Evolutionary conservation across 1,284 basidiomycete species (phyloP).

Genomic region (Cryptococcus deneoformans): DNA sequence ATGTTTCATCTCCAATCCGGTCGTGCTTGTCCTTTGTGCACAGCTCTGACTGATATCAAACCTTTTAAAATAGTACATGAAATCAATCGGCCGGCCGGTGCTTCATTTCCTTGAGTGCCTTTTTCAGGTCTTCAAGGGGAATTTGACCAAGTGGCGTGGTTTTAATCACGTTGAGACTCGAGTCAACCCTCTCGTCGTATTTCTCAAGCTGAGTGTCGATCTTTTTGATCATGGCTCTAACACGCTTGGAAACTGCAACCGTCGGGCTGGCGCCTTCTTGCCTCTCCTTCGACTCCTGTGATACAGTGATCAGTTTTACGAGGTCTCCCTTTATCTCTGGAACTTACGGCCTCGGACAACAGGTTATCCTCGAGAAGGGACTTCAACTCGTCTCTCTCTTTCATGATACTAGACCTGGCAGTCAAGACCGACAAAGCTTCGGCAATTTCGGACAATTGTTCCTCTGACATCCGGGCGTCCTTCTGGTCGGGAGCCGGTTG

Average conservation of each 20-base stretch:
- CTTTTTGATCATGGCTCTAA: slow-evolving; percentile 93
- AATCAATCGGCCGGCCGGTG: slow-evolving; percentile 75
- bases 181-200: slow-evolving; percentile 88
- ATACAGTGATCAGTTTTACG: not conserved
- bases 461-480: slow-evolving; percentile 91
- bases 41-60: no score
- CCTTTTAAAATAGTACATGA: no score
- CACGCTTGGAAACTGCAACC: slow-evolving; percentile 80
- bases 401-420: slow-evolving; percentile 93
- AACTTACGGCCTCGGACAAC: slow-evolving; percentile 71
- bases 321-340: no score
- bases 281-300: slow-evolving; percentile 47
- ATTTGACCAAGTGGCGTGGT: slow-evolving; percentile 90
- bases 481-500: slow-evolving; percentile 48
- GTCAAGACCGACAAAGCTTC: slow-evolving; percentile 90
- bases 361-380: slow-evolving; percentile 88
- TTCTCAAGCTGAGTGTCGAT: slow-evolving; percentile 90
- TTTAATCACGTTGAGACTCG: slow-evolving; percentile 89
- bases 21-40: no score
- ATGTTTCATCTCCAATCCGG: no score
- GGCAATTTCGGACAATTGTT: slow-evolving; percentile 91
- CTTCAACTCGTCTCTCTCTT: slow-evolving; percentile 89
- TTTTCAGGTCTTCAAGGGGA: slow-evolving; percentile 78
- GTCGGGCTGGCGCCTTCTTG: slow-evolving; percentile 46
- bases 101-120: slow-evolving; percentile 80